These are phyloP conservation scores for Naganishia vishniacii DNA, from an alignment of 768 basidiomycete species.

Conservation along the genomic window DNA sequence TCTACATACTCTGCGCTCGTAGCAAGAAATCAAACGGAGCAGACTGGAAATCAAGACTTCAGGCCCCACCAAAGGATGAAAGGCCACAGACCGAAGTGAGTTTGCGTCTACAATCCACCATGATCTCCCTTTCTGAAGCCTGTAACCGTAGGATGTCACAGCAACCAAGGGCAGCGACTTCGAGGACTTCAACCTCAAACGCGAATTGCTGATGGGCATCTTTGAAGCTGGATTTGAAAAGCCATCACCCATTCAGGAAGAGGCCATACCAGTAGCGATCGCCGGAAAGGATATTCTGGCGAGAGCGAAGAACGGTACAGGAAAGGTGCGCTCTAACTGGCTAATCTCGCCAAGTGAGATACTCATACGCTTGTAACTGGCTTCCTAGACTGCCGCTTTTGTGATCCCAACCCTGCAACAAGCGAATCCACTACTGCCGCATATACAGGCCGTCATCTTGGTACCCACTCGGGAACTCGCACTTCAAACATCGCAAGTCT, in stretches of 20 bases:
- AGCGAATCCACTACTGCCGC: conserved; percentile 70
- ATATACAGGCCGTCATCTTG: conserved; percentile 93
- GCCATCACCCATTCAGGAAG: conserved; percentile 98
- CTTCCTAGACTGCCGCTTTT: conserved; percentile 83
- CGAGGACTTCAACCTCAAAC: conserved; percentile 83
- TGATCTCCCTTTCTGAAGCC: no score
- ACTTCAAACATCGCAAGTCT: conserved; percentile 96
- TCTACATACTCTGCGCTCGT: background rate
- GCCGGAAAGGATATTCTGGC: conserved; percentile 73
- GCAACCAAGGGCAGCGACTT: conserved; percentile 90
- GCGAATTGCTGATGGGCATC: conserved; percentile 98
- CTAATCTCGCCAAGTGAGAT: background rate
- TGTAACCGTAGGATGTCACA: conserved; percentile 66
- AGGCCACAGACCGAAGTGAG: conserved; percentile 83
- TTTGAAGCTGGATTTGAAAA: conserved; percentile 91
- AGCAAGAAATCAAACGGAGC: background rate
- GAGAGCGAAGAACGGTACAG: conserved; percentile 60
- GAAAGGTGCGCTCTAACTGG: conserved; percentile 48
- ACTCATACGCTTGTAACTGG: background rate
- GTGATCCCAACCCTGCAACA: conserved; percentile 95
- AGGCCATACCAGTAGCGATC: conserved; percentile 92
- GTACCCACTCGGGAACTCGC: conserved; percentile 99
- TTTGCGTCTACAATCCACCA: background rate
- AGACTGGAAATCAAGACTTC: conserved; percentile 70
- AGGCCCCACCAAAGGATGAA: conserved; percentile 79